phyloP scores from a whole-genome alignment of 169 alveolate genomes.

The Eimeria nieschulzi region DNA sequence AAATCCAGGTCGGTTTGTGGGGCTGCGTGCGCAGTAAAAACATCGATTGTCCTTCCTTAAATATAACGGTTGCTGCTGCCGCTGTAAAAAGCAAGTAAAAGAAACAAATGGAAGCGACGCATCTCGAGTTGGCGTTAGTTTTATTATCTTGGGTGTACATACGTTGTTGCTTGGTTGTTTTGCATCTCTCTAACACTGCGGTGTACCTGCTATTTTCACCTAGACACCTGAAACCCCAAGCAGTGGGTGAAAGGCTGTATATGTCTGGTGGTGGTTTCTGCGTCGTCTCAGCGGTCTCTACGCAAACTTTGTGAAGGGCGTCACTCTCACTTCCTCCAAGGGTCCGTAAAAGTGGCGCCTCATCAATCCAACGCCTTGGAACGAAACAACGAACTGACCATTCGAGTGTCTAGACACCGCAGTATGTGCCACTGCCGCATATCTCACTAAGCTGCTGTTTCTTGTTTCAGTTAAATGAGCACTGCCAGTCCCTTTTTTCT shows the following conservation, averaged over 20 bases:
- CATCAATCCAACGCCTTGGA: neutral
- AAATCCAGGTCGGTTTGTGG: neutral
- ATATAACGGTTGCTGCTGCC: neutral
- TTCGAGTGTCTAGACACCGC: neutral
- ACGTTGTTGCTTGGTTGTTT: neutral
- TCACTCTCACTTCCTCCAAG: neutral
- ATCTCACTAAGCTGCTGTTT: neutral
- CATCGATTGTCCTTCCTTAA: neutral
- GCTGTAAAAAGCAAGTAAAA: neutral
- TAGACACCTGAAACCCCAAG: neutral
- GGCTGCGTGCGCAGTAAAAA: too few relatives aligned
- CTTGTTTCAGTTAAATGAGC: too few relatives aligned
- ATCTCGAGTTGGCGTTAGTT: too few relatives aligned
- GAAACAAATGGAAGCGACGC: too few relatives aligned
- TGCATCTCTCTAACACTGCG: neutral
- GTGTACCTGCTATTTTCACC: neutral
- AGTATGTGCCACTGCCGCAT: neutral
- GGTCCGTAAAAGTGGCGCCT: neutral
- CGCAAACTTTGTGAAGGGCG: slow-evolving; percentile 44
- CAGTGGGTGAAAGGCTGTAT: too few relatives aligned
- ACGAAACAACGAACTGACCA: too few relatives aligned
- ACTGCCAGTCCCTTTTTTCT: too few relatives aligned
- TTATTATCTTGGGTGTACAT: neutral
- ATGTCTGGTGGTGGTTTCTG: neutral
- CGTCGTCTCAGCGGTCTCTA: slow-evolving; percentile 17